Evolutionary conservation across 371 early-diverging fungal species (phyloP), one percentile per base, ranked within the genome.

Genomic region (Chytridiales sp.): DNA sequence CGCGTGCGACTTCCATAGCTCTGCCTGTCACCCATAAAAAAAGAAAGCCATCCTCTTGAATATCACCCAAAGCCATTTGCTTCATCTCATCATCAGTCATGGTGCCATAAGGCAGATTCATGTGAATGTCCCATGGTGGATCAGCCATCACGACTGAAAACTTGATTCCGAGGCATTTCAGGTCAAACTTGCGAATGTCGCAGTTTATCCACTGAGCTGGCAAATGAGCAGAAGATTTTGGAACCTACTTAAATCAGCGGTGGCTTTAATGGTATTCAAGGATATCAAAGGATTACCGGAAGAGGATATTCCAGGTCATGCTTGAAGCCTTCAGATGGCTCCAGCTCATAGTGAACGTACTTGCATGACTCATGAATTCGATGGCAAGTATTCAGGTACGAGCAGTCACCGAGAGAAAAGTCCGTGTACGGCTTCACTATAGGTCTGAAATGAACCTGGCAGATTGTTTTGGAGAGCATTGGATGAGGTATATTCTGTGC

Each of bases 11-110:
- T 42, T 80, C 81, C 75, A 77, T 80, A 13, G 81, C 81, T 19
- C 81, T 56, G 24, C 81, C 78, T 1, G 81, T 80, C 24, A 80
- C 78, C 81, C 81, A 80, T 9, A 80, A 56, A 47, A 80, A 78
- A 0, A 80, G 30, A 34, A 78, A 67, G 2, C 81, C 81, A 50
- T 76, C 80, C n/a, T 8, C 15, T 41, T 78, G 78, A 6, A 78
- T 49, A 19, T 50, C 44, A n/a, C 54, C 24, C 32, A 80, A 65
- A 29, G 62, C 61, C 71, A 80, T 72, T 3, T 52, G 55, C 39
- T 68, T 69, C 76, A 80, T 78, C 56, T 80, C 81, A 47, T 80
- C 78, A 54, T 80, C 81, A 3, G 75, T 76, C 77, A 80, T 75
- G 6, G 81, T 80, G 41, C 81, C 81, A 52, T 78, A 80, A 9